Conservation (phyloP, 73 alveolate species). For the Stentor roeselii region DNA sequence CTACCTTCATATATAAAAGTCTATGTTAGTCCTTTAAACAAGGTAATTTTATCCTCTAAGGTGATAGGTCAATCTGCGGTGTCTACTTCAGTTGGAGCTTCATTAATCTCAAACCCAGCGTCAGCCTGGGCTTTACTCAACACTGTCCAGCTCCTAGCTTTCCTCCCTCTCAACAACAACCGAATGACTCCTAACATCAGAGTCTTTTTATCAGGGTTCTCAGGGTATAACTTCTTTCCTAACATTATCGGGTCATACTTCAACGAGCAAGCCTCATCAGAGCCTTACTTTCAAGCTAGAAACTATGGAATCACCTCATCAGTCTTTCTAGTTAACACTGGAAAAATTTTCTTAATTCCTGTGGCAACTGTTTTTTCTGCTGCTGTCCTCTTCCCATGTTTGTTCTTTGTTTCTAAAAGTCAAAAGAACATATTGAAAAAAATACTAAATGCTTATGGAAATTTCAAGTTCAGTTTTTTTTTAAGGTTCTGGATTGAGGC, state of each 20-base stretch:
- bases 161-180: not conserved
- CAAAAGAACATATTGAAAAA: not conserved
- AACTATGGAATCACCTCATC: not conserved
- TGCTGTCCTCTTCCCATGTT: too few relatives aligned
- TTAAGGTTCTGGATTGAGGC: slow-evolving; percentile 20
- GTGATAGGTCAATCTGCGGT: not conserved
- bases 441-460: not conserved
- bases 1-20: too few relatives aligned
- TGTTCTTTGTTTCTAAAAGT: not conserved
- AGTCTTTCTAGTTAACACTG: not conserved
- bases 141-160: not conserved
- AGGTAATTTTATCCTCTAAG: not conserved
- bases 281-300: not conserved
- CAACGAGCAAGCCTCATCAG: not conserved
- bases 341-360: not conserved
- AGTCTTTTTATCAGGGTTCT: not conserved
- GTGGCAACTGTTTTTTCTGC: too few relatives aligned
- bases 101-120: not conserved
- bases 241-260: not conserved
- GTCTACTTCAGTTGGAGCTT: not conserved
- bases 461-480: not conserved
- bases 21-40: too few relatives aligned
- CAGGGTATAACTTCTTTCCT: not conserved
- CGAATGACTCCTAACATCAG: not conserved
- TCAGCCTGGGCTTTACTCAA: slow-evolving; percentile 7